Conservation (phyloP, 2,329 filamentous ascomycete genomes). For the Aspergillus fumigatus region DNA sequence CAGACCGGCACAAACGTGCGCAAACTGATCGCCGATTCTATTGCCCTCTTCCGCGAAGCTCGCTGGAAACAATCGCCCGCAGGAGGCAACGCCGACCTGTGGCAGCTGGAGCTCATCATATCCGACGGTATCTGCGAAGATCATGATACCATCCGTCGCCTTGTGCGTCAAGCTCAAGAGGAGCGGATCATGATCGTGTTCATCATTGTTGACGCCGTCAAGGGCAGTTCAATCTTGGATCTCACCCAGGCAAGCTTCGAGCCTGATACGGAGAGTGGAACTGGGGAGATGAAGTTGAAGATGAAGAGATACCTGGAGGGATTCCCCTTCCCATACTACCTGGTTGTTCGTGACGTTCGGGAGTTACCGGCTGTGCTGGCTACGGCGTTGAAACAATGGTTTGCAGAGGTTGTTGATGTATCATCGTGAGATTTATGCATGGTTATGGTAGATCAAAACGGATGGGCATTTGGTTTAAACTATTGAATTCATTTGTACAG, state of each 20-base stretch:
- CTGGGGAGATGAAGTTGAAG: conserved; percentile 62
- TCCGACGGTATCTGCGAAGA: conserved; percentile 91
- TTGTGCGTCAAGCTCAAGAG: conserved; percentile 83
- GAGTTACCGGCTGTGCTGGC: conserved; percentile 87
- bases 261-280: conserved; percentile 54
- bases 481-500: not conserved
- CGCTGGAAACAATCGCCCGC: conserved; percentile 54
- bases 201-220: conserved; percentile 77
- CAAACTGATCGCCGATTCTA: conserved; percentile 69
- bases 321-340: conserved; percentile 95
- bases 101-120: conserved; percentile 91
- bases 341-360: conserved; percentile 86
- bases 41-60: conserved; percentile 76
- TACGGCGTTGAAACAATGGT: conserved; percentile 90
- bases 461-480: conserved; percentile 5
- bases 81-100: conserved; percentile 65
- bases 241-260: conserved; percentile 83
- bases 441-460: conserved; percentile 14
- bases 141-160: conserved; percentile 74
- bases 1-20: conserved; percentile 84
- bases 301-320: conserved; percentile 90
- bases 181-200: conserved; percentile 98
- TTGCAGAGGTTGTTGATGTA: conserved; percentile 63
- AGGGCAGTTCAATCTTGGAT: conserved; percentile 65
- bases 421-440: conserved; percentile 26